Evolutionary conservation across 2,329 filamentous ascomycete species (phyloP), one percentile per base, ranked within the genome.

Genomic region (Chalaropsis ovoidea): DNA sequence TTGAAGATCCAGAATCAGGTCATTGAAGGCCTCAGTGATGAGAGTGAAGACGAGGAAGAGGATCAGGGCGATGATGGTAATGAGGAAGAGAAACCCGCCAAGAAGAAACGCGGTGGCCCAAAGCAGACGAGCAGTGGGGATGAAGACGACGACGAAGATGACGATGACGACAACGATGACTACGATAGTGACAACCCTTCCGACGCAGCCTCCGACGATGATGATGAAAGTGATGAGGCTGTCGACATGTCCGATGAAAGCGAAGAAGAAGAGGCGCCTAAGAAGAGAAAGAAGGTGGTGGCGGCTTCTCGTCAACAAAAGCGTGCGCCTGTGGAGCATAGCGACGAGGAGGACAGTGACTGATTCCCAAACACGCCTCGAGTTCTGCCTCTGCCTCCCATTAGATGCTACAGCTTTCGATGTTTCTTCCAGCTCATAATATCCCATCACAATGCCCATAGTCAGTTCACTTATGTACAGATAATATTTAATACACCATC

Each of bases 91-190:
- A 31, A 47, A 41, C 47, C 47, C 41, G 22, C 41, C 4, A 61
- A 77, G 66, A 75, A 78, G n/a, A 76, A 31, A 19, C 60, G 42
- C 7, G 52, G 13, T 11, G 11, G 7, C 27, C 13, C 52, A 6
- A 62, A 62, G 60, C 31, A 62, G 10, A 19, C 22, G 31, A 4
- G 47, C 22, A 62, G 39, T n/a, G 60, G 42, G 10, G 56, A 39
- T n/a, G 82, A 84, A 69, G 86, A 89, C 52, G 86, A 83, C 67
- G 87, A 90, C 68, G 83, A 80, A 1, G 86, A 88, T 31, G 80
- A 69, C 68, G 58, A 67, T 17, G 63, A 69, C 69, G 31, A 42
- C 13, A 63, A 58, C 4, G 39, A 58, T 41, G 56, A 41, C 10
- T 61, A 63, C 11, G 61, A 35, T 45, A 41, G 31, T 11, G 61